A percentile compares a stretch with the other conserved stretches of the same genome.
phyloP scores from a whole-genome alignment of 306 rosid genomes.

The Begonia loranthoides region DNA sequence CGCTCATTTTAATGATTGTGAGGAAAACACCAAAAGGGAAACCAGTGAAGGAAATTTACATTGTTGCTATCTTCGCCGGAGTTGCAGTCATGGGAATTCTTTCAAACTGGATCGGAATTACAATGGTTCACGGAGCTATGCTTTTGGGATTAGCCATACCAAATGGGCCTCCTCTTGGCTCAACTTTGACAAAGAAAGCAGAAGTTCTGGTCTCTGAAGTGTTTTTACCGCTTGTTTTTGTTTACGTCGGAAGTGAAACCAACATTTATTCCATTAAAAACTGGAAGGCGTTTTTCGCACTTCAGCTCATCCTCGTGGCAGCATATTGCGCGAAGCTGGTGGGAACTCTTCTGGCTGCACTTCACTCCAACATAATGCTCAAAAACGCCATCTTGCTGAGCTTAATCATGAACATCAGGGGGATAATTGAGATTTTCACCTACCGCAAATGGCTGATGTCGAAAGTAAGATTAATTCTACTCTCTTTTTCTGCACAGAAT shows the following conservation, averaged over 20 bases:
- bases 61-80: conserved; percentile 7
- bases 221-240: conserved; percentile 9
- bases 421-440: conserved; percentile 20
- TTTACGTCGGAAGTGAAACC: conserved; percentile 10
- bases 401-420: conserved; percentile 28
- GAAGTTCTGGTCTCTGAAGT: conserved; percentile 12
- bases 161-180: conserved; percentile 19
- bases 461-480: background rate
- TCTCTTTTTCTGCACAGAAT: too few relatives aligned
- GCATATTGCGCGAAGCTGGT: conserved; percentile 14
- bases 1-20: conserved; percentile 1
- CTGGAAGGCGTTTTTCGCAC: conserved; percentile 7
- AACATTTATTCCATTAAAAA: background rate
- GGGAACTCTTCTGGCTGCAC: conserved; percentile 11
- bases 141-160: conserved; percentile 15
- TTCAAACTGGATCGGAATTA: conserved; percentile 1
- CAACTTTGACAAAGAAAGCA: conserved; percentile 10
- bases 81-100: conserved; percentile 3
- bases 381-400: conserved; percentile 24
- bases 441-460: conserved; percentile 1
- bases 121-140: conserved; percentile 4
- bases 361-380: conserved; percentile 15
- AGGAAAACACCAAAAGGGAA: conserved; percentile 15
- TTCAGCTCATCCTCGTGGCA: conserved; percentile 6
- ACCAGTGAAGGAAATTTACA: conserved; percentile 9